Evolutionary conservation across 495 filamentous ascomycete genomes (phyloP).

Genomic region (Xylaria palmicola): DNA sequence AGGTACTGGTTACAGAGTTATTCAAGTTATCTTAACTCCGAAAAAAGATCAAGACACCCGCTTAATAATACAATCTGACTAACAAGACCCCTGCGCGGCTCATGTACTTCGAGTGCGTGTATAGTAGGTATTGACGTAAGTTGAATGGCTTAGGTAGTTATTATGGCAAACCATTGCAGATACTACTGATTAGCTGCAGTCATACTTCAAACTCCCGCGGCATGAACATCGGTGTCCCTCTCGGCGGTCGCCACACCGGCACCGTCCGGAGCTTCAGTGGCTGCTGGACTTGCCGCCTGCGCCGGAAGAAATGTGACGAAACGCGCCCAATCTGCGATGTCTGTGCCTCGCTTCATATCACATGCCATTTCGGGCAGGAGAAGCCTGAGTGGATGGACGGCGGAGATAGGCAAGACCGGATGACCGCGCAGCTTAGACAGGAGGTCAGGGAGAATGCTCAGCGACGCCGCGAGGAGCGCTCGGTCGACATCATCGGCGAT

Average conservation of each 20-base stretch:
- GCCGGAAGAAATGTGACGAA: conserved; percentile 58
- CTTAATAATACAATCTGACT: neutral
- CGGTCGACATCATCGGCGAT: neutral
- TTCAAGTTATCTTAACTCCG: neutral
- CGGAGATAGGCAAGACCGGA: conserved; percentile 46
- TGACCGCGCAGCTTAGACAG: conserved; percentile 47
- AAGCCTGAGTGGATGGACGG: conserved; percentile 62
- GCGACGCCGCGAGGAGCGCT: conserved; percentile 28
- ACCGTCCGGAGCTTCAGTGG: conserved; percentile 42
- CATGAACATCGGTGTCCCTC: neutral
- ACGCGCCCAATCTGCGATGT: conserved; percentile 42
- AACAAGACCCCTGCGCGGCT: neutral
- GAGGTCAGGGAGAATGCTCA: conserved; percentile 50
- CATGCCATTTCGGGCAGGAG: conserved; percentile 45
- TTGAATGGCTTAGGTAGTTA: neutral
- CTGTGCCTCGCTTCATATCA: conserved; percentile 48
- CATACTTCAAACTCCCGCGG: neutral
- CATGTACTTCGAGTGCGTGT: too few relatives aligned
- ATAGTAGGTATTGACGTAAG: too few relatives aligned
- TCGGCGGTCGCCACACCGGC: neutral
- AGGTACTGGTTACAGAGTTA: neutral
- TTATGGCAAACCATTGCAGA: neutral
- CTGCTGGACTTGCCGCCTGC: conserved; percentile 58
- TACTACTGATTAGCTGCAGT: neutral
- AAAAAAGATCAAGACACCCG: neutral